Evolutionary conservation across 2,329 filamentous ascomycete genomes (phyloP).

Genomic region (Iodosphaeria phyllophila): DNA sequence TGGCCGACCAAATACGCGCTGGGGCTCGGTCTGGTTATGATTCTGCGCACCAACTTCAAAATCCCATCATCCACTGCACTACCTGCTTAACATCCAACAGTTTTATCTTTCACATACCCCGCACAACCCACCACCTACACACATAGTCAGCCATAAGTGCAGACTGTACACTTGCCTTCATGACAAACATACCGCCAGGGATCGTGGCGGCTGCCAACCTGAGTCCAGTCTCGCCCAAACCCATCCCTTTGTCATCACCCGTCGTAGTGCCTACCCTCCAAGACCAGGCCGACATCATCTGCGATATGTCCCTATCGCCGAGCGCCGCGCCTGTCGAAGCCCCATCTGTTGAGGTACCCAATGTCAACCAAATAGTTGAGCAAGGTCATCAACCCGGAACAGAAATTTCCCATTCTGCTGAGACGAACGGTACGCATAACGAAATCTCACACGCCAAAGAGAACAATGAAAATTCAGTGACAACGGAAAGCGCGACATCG

Average conservation of each 20-base stretch:
- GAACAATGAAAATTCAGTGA: constrained; percentile 12
- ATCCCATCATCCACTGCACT: no score
- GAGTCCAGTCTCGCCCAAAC: constrained; percentile 30
- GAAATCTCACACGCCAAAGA: constrained; percentile 9
- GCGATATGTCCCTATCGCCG: constrained; percentile 19
- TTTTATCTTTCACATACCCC: no score
- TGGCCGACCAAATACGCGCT: no score
- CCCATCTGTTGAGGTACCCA: neutral
- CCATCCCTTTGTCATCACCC: constrained; percentile 25
- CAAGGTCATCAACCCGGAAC: no score
- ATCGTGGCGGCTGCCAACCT: constrained; percentile 33
- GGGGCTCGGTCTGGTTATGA: no score
- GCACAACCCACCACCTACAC: no score
- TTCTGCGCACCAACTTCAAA: no score
- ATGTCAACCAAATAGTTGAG: constrained; percentile 2
- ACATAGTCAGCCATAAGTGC: no score
- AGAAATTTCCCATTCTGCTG: no score
- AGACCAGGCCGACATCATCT: constrained; percentile 29
- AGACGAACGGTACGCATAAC: constrained; percentile 2
- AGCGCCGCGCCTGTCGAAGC: constrained; percentile 9
- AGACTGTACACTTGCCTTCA: constrained; percentile 12
- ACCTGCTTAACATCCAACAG: no score
- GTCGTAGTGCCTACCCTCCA: constrained; percentile 29
- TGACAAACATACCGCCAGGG: constrained; percentile 24
- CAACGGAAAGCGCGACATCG: neutral